Percentiles rank a stretch among this genome's conserved stretches.
phyloP scores from a whole-genome alignment of 306 rosid genomes.

The Canavalia gladiata region DNA sequence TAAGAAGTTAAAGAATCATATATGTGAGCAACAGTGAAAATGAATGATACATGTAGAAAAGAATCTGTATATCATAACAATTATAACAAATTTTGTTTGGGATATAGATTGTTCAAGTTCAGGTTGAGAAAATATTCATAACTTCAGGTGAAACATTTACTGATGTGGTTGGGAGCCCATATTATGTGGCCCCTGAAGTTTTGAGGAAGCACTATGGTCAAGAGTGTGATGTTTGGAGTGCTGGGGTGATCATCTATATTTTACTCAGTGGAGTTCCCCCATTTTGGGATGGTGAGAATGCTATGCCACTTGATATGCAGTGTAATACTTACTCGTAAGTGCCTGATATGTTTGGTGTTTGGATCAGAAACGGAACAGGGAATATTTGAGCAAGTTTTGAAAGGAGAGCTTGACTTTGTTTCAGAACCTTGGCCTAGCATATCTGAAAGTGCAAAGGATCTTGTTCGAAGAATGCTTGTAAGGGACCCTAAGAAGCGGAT shows the following conservation, averaged over 20 bases:
- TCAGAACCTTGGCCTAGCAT: constrained; percentile 99
- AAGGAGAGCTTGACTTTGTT: constrained; percentile 86
- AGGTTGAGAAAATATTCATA: constrained; percentile 46
- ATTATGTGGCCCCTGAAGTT: constrained; percentile 98
- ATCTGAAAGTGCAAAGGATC: constrained; percentile 90
- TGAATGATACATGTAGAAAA: constrained; percentile 4
- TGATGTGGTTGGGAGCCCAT: constrained; percentile 99
- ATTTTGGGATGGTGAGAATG: constrained; percentile 93
- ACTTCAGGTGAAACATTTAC: constrained; percentile 84
- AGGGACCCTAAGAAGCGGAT: constrained; percentile 90
- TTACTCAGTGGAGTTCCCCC: constrained; percentile 97
- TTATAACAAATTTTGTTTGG: not conserved
- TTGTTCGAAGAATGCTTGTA: constrained; percentile 86
- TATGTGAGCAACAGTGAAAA: not conserved
- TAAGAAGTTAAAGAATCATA: constrained; percentile 20
- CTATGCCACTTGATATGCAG: constrained; percentile 32
- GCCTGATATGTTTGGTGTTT: constrained; percentile 42
- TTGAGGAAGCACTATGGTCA: constrained; percentile 85
- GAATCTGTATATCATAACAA: not conserved
- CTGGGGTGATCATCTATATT: constrained; percentile 94
- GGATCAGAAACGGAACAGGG: constrained; percentile 90
- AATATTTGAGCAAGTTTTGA: constrained; percentile 96
- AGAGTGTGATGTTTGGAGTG: constrained; percentile 98
- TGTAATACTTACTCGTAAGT: not conserved
- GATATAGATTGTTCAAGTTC: constrained; percentile 22